Base-by-base conservation (phyloP, 768 basidiomycete genomes). In the Tylopilus rubrobrunneus region DNA sequence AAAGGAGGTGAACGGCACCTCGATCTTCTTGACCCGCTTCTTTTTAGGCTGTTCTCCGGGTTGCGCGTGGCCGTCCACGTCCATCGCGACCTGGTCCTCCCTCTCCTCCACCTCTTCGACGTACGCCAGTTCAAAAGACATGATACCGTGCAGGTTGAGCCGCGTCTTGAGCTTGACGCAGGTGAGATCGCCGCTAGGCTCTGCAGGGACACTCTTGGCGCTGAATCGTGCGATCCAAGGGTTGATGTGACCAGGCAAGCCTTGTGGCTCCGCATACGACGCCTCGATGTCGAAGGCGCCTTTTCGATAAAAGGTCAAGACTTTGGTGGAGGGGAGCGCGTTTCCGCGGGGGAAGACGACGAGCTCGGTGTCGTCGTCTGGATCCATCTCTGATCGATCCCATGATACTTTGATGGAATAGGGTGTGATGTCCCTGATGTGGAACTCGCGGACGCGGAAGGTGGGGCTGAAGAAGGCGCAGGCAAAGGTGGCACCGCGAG, bases 381-480 rank as follows among this genome's bases (percentile, higher is more conserved):
- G 81, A 62, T 93, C 92, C 8, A 81, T 74, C 48, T 84, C 80
- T 48, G 83, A 76, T 28, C 81, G 76, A 15, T 85, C 82, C 97
- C 97, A 98, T 45, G 83, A 81, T 53, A 96, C 85, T 71, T 88
- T 94, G 82, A 98, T 84, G 15, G 93, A 85, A 77, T 91, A 97
- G 43, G 83, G 78, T 52, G 86, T 80, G 73, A 91, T 84, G 71
- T 99, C 97, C 68, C 85, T 82, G 55, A 93, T 76, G 65, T 83
- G 78, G 79, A 99, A 99, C 57, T 98, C 95, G 60, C 94, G 89
- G 33, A 98, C 96, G 59, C 92, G 89, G 89, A 98, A 99, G 49
- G 94, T 86, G 62, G 97, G 97, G 31, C 94, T 97, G 60, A 97
- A 87, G 78, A 92, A 92, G 28, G 97, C 96, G 68, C 96, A 98